These are phyloP conservation scores for Cladobotryum mycophilum DNA, from an alignment of 2,329 filamentous ascomycete species.

Conservation along the genomic window DNA sequence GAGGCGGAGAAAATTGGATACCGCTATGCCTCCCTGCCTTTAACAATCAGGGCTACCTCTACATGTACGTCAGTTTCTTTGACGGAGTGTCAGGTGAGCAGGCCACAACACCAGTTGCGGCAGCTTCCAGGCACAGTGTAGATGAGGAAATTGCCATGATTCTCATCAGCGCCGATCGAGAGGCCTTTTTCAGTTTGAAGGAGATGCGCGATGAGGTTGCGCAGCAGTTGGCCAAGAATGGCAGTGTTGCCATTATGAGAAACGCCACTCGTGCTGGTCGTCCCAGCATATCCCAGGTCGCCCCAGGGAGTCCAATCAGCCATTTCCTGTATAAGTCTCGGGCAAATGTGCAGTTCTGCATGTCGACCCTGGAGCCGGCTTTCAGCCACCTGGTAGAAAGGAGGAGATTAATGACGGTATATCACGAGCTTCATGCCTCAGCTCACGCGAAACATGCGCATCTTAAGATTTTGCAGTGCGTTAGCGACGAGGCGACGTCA, in stretches of 20 bases:
- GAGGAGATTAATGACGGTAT: conserved; percentile 73
- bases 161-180: conserved; percentile 85
- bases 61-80: conserved; percentile 99
- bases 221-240: conserved; percentile 67
- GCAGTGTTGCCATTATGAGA: conserved; percentile 68
- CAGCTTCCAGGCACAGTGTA: conserved; percentile 57
- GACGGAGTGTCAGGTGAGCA: conserved; percentile 45
- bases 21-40: conserved; percentile 93
- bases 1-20: conserved; percentile 93
- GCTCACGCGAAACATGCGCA: conserved; percentile 81
- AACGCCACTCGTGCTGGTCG: conserved; percentile 65
- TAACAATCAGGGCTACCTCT: conserved; percentile 92
- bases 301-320: conserved; percentile 71
- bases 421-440: conserved; percentile 75
- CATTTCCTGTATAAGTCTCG: conserved; percentile 97
- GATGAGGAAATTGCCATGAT: conserved; percentile 83
- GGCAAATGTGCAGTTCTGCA: conserved; percentile 90
- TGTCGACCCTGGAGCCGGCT: conserved; percentile 71
- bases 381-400: conserved; percentile 55
- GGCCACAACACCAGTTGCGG: conserved; percentile 38
- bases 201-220: conserved; percentile 59
- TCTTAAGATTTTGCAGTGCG: conserved; percentile 78
- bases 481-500: conserved; percentile 67
- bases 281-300: conserved; percentile 64
- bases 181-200: conserved; percentile 86